These are phyloP conservation scores for Sideroxylon spinosum DNA, from an alignment of 179 eudicot genomes.

Conservation along the genomic window DNA sequence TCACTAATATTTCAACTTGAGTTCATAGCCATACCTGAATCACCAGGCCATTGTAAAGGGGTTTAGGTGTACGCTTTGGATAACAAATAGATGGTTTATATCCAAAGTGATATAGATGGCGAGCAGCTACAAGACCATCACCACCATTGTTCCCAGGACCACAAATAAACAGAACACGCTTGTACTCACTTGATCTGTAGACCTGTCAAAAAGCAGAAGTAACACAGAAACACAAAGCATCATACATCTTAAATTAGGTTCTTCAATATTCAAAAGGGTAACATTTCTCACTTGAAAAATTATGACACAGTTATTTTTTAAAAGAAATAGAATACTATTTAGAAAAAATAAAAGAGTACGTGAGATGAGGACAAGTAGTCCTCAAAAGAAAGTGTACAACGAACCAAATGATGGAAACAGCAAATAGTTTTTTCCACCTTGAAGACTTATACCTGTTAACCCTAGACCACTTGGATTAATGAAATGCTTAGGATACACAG, in stretches of 20 bases:
- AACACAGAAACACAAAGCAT: neutral
- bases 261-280: neutral
- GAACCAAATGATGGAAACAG: too few relatives aligned
- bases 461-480: too few relatives aligned
- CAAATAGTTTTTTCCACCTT: too few relatives aligned
- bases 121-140: conserved; percentile 99
- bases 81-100: conserved; percentile 79
- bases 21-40: conserved; percentile 60
- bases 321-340: too few relatives aligned
- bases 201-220: conserved; percentile 45
- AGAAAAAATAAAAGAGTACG: too few relatives aligned
- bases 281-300: neutral
- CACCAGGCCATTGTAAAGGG: conserved; percentile 79
- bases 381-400: too few relatives aligned
- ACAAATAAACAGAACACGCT: conserved; percentile 81
- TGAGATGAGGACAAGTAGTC: too few relatives aligned
- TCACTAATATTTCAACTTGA: conserved; percentile 10
- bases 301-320: neutral
- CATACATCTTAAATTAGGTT: neutral
- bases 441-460: too few relatives aligned
- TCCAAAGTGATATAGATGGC: conserved; percentile 92
- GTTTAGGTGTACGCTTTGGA: conserved; percentile 89
- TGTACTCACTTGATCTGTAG: conserved; percentile 55
- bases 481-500: too few relatives aligned
- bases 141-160: conserved; percentile 99